Evolutionary conservation across 2,329 filamentous ascomycete genomes (phyloP).

Genomic region (Escovopsis sp.): DNA sequence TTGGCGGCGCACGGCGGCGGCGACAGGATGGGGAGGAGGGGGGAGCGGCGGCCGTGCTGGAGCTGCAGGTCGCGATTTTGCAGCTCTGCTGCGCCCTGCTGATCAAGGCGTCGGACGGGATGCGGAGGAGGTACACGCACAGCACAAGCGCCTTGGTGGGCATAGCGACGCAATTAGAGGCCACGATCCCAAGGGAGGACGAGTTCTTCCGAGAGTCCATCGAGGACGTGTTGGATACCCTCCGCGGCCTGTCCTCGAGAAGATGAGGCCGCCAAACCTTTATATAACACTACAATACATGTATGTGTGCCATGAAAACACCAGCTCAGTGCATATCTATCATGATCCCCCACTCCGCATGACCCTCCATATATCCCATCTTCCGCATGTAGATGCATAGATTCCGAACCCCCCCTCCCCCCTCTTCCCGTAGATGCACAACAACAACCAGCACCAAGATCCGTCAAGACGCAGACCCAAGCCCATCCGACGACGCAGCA

Average conservation of each 20-base stretch:
- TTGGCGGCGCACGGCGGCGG: constrained; percentile 10
- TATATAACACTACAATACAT: no score
- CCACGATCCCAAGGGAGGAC: constrained; percentile 13
- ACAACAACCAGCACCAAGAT: background rate
- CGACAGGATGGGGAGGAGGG: no score
- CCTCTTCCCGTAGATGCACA: constrained; percentile 2
- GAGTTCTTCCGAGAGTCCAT: constrained; percentile 26
- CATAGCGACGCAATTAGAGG: constrained; percentile 28
- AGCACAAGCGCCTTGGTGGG: constrained; percentile 36
- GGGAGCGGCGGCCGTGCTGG: constrained; percentile 17
- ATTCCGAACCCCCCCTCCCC: constrained; percentile 7
- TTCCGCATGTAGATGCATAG: background rate
- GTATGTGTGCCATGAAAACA: no score
- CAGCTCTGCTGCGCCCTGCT: constrained; percentile 43
- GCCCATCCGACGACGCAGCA: background rate
- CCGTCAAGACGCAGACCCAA: no score
- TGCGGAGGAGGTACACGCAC: constrained; percentile 35
- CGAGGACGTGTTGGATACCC: constrained; percentile 27
- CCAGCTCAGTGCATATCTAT: background rate
- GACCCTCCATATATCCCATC: background rate
- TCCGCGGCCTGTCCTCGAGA: constrained; percentile 11
- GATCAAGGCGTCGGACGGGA: constrained; percentile 27
- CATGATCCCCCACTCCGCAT: background rate
- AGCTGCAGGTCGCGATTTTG: constrained; percentile 38
- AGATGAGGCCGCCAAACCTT: background rate